Percentiles rank a stretch among this genome's conserved stretches.
phyloP scores from a whole-genome alignment of 2,329 filamentous ascomycete genomes.

The Fusarium chlamydosporum region DNA sequence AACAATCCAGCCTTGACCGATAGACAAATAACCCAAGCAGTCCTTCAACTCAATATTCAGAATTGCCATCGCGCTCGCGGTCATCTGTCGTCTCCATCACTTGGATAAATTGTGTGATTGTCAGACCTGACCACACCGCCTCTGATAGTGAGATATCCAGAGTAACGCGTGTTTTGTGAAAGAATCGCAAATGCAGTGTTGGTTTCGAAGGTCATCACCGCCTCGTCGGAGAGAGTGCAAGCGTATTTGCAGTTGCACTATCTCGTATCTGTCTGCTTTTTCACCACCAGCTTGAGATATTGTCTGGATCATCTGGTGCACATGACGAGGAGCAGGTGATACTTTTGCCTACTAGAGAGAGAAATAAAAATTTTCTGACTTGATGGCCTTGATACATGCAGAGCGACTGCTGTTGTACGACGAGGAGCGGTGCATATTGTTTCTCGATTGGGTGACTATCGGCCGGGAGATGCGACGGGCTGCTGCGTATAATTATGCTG shows the following conservation, averaged over 20 bases:
- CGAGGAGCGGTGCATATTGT: slow-evolving; percentile 22
- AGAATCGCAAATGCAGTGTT: slow-evolving; percentile 18
- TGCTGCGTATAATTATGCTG: slow-evolving; percentile 21
- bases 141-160: not conserved
- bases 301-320: slow-evolving; percentile 29
- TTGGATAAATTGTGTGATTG: slow-evolving; percentile 6
- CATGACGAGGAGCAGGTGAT: slow-evolving; percentile 39
- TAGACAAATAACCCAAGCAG: no score
- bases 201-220: slow-evolving; percentile 8
- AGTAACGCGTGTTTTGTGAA: not conserved
- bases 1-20: not conserved
- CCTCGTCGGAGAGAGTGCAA: slow-evolving; percentile 22
- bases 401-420: slow-evolving; percentile 38
- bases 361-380: not conserved
- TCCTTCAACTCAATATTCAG: not conserved
- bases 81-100: slow-evolving; percentile 9
- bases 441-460: slow-evolving; percentile 15
- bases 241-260: slow-evolving; percentile 21
- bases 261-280: slow-evolving; percentile 31
- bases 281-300: slow-evolving; percentile 31
- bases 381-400: slow-evolving; percentile 12
- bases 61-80: not conserved
- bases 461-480: slow-evolving; percentile 7
- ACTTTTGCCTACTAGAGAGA: not conserved
- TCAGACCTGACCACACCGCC: slow-evolving; percentile 29